Evolutionary conservation across 2,329 filamentous ascomycete genomes (phyloP).

Genomic region (Alternaria triticimaculans): DNA sequence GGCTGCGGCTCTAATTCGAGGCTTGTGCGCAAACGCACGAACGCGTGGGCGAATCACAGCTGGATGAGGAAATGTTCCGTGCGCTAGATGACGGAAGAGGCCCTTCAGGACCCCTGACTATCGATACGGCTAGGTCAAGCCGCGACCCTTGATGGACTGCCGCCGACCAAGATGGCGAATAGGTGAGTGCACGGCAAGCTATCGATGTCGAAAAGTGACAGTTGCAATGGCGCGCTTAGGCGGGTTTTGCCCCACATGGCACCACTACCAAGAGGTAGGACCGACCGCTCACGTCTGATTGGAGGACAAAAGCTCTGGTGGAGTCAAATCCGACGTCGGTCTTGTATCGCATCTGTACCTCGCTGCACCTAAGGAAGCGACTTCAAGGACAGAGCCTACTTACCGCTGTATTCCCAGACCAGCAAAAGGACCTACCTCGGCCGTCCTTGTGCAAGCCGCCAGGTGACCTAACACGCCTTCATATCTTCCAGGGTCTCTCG

Average conservation of each 20-base stretch:
- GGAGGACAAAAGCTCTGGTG: neutral
- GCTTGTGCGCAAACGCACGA: neutral
- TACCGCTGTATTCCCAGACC: neutral
- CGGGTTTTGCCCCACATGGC: neutral
- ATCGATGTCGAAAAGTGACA: neutral
- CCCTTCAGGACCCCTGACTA: neutral
- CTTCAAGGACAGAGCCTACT: neutral
- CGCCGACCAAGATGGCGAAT: neutral
- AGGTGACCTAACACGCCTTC: neutral
- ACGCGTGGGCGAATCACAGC: neutral
- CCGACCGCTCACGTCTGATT: constrained; percentile 1
- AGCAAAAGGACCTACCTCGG: neutral
- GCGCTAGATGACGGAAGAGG: neutral
- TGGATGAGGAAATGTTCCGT: neutral
- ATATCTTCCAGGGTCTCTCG: neutral
- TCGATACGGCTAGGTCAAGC: neutral
- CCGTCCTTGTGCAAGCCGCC: neutral
- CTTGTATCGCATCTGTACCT: constrained; percentile 9
- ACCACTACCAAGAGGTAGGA: neutral
- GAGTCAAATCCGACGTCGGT: constrained; percentile 12
- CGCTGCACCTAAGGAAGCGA: constrained; percentile 3
- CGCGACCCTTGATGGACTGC: neutral
- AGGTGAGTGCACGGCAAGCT: neutral
- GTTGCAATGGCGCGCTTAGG: constrained; percentile 7
- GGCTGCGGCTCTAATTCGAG: neutral